Base-by-base conservation (phyloP, 768 basidiomycete genomes). In the Macrolepiota dolichaula region DNA sequence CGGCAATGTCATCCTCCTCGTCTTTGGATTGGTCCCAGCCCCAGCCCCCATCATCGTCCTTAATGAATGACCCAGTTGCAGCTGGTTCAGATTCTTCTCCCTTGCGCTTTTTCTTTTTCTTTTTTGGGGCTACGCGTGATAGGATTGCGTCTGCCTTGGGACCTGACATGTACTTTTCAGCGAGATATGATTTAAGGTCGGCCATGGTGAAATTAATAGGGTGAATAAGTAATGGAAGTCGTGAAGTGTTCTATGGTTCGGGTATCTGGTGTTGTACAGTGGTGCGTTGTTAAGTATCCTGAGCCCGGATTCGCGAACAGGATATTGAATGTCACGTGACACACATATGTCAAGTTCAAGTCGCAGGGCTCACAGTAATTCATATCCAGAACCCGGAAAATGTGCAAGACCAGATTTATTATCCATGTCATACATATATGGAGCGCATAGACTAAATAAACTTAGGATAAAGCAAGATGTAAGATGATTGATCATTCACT, bases 71-170 rank as follows among this genome's bases (percentile, higher is more conserved):
- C 5, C 65, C 68, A 22, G 74, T 73, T 7, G 70, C 66, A 29
- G 67, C 61, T 10, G 69, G 40, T 29, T 72, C 59, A 19, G 69
- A 56, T 17, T 65, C 61, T 22, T 65, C 65, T 9, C 69, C 71
- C 12, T 73, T 80, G 73, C 89, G 91, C 55, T 86, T 82, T 74
- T 91, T 93, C 80, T 92, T 93, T 77, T 89, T 91, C 74, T 88
- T 89, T 70, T 81, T 81, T 0, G 77, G 75, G 1, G 75, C 78
- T 0, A 82, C 72, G 49, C 85, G 85, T 3, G 94, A 79, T 7
- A 98, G 80, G 64, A 98, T 98, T 5, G 94, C 95, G 66, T 98
- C 96, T 1, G 96, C 94, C 69, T 98, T 98, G 0, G 93, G 86
- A 0, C 96, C 96, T 4, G 94, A 88, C 95, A 98, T 96, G 77